Conservation (phyloP, 257 asterid species). For the Solanum rostratum region DNA sequence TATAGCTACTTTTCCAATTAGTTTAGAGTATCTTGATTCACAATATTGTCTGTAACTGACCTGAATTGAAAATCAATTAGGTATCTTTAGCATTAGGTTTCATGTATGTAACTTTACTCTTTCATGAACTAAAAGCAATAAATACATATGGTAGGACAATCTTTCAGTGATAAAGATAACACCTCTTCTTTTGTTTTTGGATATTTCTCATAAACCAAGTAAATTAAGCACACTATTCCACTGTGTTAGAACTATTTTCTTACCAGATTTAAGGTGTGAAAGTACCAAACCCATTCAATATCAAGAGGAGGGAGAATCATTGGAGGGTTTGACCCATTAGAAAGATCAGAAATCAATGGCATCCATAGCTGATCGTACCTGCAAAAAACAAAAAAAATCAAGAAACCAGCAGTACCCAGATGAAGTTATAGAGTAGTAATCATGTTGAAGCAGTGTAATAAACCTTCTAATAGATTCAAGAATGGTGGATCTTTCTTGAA, state of each 20-base stretch:
- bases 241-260: background rate
- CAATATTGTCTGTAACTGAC: conserved; percentile 61
- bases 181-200: background rate
- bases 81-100: background rate
- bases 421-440: no score
- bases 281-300: conserved; percentile 93
- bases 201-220: no score
- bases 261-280: conserved; percentile 75
- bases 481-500: conserved; percentile 36
- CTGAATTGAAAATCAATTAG: conserved; percentile 19
- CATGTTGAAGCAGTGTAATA: background rate
- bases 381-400: background rate
- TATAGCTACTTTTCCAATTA: conserved; percentile 59
- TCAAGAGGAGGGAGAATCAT: conserved; percentile 90
- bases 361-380: conserved; percentile 92
- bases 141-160: background rate
- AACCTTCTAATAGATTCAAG: conserved; percentile 80
- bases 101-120: background rate
- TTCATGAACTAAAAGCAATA: background rate
- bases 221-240: background rate
- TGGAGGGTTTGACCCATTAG: conserved; percentile 46
- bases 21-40: conserved; percentile 60
- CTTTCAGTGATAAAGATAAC: background rate
- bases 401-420: no score
- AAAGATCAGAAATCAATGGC: conserved; percentile 74